phyloP scores from a whole-genome alignment of 306 rosid genomes.

The Comarum palustre region DNA sequence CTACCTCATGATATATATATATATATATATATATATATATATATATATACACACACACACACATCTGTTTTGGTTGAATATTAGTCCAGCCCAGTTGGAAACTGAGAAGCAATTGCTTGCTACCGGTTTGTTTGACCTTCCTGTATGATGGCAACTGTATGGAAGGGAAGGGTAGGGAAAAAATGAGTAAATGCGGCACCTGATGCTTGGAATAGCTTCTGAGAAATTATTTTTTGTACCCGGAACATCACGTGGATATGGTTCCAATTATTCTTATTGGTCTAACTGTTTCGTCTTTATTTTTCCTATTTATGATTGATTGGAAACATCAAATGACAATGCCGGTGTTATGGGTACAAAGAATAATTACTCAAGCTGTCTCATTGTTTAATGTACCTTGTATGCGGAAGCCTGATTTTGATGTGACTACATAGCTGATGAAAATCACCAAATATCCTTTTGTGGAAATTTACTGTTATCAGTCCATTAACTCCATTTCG shows the following conservation, averaged over 20 bases:
- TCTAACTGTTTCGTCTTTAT: too few relatives aligned
- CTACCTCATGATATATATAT: neutral
- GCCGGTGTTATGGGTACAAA: too few relatives aligned
- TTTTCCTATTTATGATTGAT: too few relatives aligned
- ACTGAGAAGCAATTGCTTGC: slow-evolving; percentile 27
- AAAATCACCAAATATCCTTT: neutral
- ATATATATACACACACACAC: too few relatives aligned
- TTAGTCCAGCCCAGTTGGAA: slow-evolving; percentile 19
- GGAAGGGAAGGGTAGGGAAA: neutral
- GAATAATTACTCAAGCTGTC: too few relatives aligned
- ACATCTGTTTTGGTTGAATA: slow-evolving; percentile 7
- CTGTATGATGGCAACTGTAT: neutral
- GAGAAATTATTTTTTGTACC: too few relatives aligned
- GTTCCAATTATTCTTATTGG: too few relatives aligned
- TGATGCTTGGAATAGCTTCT: neutral
- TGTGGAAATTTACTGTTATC: neutral
- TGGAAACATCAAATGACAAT: too few relatives aligned
- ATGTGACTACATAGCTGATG: neutral
- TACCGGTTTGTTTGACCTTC: slow-evolving; percentile 4
- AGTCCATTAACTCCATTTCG: too few relatives aligned
- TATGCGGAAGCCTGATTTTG: neutral
- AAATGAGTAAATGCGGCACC: neutral
- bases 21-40: too few relatives aligned
- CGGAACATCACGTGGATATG: too few relatives aligned
- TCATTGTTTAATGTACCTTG: neutral